Conservation (phyloP, 371 early-diverging fungal genomes). For the Dichotomocladium elegans region DNA sequence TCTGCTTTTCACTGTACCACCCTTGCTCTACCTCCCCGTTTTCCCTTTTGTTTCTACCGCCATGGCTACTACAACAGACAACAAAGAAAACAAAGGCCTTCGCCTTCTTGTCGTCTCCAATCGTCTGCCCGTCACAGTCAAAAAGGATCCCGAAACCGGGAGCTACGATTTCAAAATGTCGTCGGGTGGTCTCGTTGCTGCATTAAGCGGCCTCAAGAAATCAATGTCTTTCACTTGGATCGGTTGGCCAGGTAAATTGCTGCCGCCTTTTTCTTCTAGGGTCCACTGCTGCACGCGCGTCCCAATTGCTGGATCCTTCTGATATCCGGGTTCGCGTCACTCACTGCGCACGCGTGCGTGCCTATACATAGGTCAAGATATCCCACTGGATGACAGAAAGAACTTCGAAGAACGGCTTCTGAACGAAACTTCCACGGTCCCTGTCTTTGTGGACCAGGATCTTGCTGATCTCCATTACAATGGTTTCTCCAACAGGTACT, state of each 20-base stretch:
- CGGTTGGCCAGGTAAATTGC: conserved; percentile 96
- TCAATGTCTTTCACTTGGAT: conserved; percentile 98
- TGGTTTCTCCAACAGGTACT: conserved; percentile 94
- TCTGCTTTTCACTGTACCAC: neutral
- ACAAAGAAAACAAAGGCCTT: conserved; percentile 6
- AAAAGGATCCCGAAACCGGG: conserved; percentile 56
- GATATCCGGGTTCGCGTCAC: conserved; percentile 55
- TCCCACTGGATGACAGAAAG: conserved; percentile 80
- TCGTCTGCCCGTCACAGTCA: conserved; percentile 97
- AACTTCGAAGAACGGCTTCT: conserved; percentile 69
- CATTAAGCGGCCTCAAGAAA: conserved; percentile 91
- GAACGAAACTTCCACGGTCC: conserved; percentile 85
- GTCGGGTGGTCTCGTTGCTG: conserved; percentile 98
- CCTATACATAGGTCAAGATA: conserved; percentile 63
- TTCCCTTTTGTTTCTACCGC: neutral
- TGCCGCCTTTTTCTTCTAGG: too few species aligned
- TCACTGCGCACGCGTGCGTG: neutral
- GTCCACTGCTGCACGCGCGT: too few species aligned
- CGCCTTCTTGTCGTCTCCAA: conserved; percentile 98
- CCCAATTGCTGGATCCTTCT: too few species aligned
- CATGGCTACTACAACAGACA: neutral
- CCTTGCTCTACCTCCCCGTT: neutral
- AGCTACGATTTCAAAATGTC: conserved; percentile 81
- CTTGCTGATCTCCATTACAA: conserved; percentile 98
- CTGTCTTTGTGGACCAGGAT: conserved; percentile 96